Base-by-base conservation (phyloP, 345 rosid species). In the Erodium maritimum region DNA sequence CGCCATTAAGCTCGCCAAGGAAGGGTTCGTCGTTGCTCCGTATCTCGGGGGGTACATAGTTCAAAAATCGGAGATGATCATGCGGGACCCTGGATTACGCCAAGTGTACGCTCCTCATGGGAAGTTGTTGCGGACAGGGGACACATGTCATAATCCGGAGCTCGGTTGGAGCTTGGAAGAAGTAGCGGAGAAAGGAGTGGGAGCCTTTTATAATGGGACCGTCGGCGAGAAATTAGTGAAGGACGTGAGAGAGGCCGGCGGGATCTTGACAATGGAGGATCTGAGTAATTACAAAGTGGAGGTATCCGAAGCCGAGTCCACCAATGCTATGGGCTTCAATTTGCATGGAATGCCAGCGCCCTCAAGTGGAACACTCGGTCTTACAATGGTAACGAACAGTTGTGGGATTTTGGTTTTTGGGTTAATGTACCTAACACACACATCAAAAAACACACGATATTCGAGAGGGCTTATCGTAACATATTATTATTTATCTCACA, bases 201-300 rank as follows among this genome's bases (percentile, higher is more conserved):
- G 63, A 58, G 90, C 70, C 1, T 83, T 86, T 5, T 85, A 93
- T 63, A 78, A 83, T 24, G 99, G 96, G 50, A 73, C 74, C 11
- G 56, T 86, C 0, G 96, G 95, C 0, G 82, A 86, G 74, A 85
- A 81, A 68, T 67, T 93, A 13, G 85, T 88, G 45, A 66, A 74
- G 52, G 96, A 93, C 63, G 86, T 83, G 52, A 76, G 68, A 59
- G 67, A 61, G 51, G 88, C 78, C 19, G 96, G 96, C 55, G 99
- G 99, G 67, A 85, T 88, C 65, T 63, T 93, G 54, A 81, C 91
- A 3, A 83, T 86, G 99, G 91, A 88, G 60, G 99, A 88, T 74
- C 57, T 86, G 21, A 69, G 76, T 74, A 88, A 76, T 69, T 93
- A 88, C 69, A 67, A 77, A 64, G 95, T 89, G 0, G 65, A 80